Conservation (phyloP, 495 filamentous ascomycete genomes). For the Penicillium ochrochloron region DNA sequence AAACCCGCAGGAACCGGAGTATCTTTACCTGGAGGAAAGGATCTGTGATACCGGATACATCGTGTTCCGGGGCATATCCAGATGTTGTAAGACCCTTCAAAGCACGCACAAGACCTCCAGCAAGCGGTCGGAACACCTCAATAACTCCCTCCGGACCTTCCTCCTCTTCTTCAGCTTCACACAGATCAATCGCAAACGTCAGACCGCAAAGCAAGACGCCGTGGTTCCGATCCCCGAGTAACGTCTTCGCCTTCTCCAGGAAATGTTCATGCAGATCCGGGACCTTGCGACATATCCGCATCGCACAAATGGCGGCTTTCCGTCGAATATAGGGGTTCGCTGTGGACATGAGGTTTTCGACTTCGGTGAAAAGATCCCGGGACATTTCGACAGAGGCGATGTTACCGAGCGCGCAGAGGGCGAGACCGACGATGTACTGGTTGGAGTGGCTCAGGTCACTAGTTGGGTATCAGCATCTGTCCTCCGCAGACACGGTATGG, state of each 20-base stretch:
- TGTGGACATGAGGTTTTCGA: conserved; percentile 86
- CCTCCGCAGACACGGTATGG: not conserved
- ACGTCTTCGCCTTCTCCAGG: conserved; percentile 84
- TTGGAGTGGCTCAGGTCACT: conserved; percentile 97
- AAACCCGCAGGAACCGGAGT: conserved; percentile 77
- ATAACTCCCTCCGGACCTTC: conserved; percentile 86
- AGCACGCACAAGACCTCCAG: conserved; percentile 78
- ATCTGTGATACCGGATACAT: conserved; percentile 96
- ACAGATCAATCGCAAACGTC: conserved; percentile 89
- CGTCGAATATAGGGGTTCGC: conserved; percentile 96
- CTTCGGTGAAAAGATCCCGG: conserved; percentile 93
- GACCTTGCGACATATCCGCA: conserved; percentile 97
- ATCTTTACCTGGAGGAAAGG: conserved; percentile 99
- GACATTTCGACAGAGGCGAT: conserved; percentile 99
- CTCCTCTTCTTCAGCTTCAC: conserved; percentile 87
- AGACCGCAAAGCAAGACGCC: conserved; percentile 91
- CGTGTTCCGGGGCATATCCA: conserved; percentile 96
- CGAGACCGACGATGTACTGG: conserved; percentile 96
- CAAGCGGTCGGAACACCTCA: conserved; percentile 85
- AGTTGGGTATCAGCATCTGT: conserved; percentile 24
- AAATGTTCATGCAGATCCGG: conserved; percentile 98
- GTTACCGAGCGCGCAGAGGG: conserved; percentile 93
- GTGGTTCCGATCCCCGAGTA: conserved; percentile 92
- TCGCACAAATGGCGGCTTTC: conserved; percentile 98
- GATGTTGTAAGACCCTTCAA: conserved; percentile 91